Percentiles rank a stretch among this genome's conserved stretches.
phyloP scores from a whole-genome alignment of 768 basidiomycete species.

The Suillus bovinus region DNA sequence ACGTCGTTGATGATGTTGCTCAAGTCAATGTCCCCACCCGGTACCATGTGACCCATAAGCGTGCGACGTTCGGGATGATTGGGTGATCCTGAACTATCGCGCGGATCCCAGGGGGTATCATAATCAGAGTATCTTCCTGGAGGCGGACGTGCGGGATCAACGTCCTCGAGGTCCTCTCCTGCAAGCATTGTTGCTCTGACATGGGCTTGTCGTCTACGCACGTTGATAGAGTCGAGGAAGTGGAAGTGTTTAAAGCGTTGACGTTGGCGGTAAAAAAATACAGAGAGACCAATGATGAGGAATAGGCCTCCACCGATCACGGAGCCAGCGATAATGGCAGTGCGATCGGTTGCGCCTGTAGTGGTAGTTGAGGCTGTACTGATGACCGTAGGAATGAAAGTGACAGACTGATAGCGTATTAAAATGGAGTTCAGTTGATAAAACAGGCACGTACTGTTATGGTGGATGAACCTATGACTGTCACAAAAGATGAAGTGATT shows the following conservation, averaged over 20 bases:
- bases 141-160: conserved; percentile 10
- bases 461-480: conserved; percentile 16
- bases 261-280: conserved; percentile 39
- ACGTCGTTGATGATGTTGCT: conserved; percentile 47
- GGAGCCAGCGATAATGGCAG: conserved; percentile 43
- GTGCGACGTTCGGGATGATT: conserved; percentile 19
- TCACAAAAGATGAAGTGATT: conserved; percentile 23
- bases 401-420: conserved; percentile 15
- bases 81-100: background rate
- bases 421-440: background rate
- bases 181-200: conserved; percentile 25
- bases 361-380: background rate
- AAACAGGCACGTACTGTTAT: conserved; percentile 19
- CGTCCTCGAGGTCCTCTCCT: conserved; percentile 25
- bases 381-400: conserved; percentile 22
- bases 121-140: conserved; percentile 21
- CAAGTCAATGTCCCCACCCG: conserved; percentile 26
- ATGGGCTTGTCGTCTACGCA: conserved; percentile 20
- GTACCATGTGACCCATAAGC: conserved; percentile 21
- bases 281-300: conserved; percentile 36
- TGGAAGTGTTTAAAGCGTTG: conserved; percentile 36
- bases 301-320: conserved; percentile 39
- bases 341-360: conserved; percentile 26
- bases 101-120: conserved; percentile 23
- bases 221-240: conserved; percentile 30